phyloP scores from a whole-genome alignment of 805 yeast species.

The Candida silvatica region DNA sequence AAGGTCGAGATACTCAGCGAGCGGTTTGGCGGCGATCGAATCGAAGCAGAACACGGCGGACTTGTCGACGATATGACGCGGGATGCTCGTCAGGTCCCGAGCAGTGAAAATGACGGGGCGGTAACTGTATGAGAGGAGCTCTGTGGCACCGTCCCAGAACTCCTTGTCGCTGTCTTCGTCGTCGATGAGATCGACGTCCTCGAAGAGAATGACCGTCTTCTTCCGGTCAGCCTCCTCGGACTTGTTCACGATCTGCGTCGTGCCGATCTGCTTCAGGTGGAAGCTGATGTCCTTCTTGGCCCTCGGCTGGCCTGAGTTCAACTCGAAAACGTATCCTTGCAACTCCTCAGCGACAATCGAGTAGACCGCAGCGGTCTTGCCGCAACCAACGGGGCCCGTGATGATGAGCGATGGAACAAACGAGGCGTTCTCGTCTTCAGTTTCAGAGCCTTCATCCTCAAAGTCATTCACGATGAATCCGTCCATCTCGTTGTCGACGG shows the following conservation, averaged over 20 bases:
- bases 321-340: constrained; percentile 70
- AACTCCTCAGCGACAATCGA: constrained; percentile 51
- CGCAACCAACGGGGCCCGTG: constrained; percentile 65
- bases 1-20: constrained; percentile 18
- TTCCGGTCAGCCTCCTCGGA: constrained; percentile 8
- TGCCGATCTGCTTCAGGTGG: constrained; percentile 67
- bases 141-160: constrained; percentile 70
- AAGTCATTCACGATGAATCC: constrained; percentile 33
- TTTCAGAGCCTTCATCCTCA: constrained; percentile 8
- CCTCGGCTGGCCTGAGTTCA: constrained; percentile 68
- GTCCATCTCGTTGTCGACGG: constrained; percentile 15
- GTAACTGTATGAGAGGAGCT: constrained; percentile 36
- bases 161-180: constrained; percentile 58
- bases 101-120: constrained; percentile 27
- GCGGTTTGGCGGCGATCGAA: constrained; percentile 2
- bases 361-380: constrained; percentile 70
- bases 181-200: constrained; percentile 78
- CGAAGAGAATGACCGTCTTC: constrained; percentile 70
- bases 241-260: constrained; percentile 61
- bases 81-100: constrained; percentile 17
- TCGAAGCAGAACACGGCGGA: constrained; percentile 19
- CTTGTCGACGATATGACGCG: constrained; percentile 20
- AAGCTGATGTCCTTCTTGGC: constrained; percentile 62
- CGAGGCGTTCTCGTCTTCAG: constrained; percentile 28
- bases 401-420: constrained; percentile 59